Evolutionary conservation across 768 basidiomycete genomes (phyloP), one percentile per base, ranked within the genome.

Genomic region (Podaxis sp.): DNA sequence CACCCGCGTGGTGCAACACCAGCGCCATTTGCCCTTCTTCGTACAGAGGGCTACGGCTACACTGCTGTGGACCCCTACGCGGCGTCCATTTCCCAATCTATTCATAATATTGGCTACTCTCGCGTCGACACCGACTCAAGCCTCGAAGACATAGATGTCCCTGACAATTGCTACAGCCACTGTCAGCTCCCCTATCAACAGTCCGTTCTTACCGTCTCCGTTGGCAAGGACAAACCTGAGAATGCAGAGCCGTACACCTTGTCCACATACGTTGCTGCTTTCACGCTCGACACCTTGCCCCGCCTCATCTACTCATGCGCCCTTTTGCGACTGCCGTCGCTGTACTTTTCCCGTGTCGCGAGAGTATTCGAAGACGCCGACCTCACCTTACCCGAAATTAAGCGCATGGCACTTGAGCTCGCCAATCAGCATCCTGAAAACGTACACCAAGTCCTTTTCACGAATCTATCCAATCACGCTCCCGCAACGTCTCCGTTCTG

Each of bases 301-400:
- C 69, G 74, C 19, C 67, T 75, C 51, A 54, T 75, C 0, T 79
- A 79, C 57, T 69, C 75, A 4, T 63, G 75, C 59, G 22, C 73
- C 12, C 81, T 88, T 9, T 73, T 90, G 19, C 78, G 84, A 22
- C 77, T 90, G 4, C 89, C 88, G 0, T 80, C 83, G 9, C 69
- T 89, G 36, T 90, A 90, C 68, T 90, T 86, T 70, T 80, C 84
- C 2, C 82, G 89, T 1, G 88, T 90, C 19, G 78, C 83, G 4
- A 77, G 83, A 33, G 78, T 89, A 39, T 87, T 88, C 63, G 82
- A 87, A 62, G 87, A 88, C 49, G 87, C 87, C 1, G 82, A 88
- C 44, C 74, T 90, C 44, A 84, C 82, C 57, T 78, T 81, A 68
- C 80, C 80, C 4, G 85, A 88, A 63, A 78, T 90, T 46, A 74